These are phyloP conservation scores for Camelina sativa DNA, from an alignment of 345 rosid species.

Conservation along the genomic window DNA sequence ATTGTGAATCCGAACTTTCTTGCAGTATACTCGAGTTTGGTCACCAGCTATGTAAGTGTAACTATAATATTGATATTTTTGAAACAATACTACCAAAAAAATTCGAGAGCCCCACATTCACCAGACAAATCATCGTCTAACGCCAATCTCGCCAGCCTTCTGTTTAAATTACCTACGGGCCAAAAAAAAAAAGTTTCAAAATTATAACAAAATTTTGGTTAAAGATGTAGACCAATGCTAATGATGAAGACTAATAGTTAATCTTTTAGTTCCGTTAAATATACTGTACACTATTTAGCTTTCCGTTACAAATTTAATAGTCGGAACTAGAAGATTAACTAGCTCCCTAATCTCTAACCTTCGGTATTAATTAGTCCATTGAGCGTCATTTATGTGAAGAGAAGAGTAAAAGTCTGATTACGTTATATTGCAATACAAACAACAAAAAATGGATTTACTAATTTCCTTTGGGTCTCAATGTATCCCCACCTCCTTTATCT, in stretches of 20 bases:
- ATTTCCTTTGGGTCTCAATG: slow-evolving; percentile 12
- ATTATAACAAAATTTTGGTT: neutral
- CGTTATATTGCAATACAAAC: neutral
- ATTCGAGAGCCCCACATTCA: slow-evolving; percentile 31
- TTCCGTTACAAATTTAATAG: slow-evolving; percentile 6
- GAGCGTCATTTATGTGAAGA: slow-evolving; percentile 1
- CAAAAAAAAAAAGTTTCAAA: neutral
- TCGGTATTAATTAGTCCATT: neutral
- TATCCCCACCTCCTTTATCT: slow-evolving; percentile 36
- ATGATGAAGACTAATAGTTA: too few relatives aligned
- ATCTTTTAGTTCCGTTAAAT: too few relatives aligned
- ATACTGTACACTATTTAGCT: neutral
- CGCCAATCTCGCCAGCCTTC: slow-evolving; percentile 39
- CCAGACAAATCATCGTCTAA: slow-evolving; percentile 22
- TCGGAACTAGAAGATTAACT: neutral
- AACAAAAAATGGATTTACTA: neutral
- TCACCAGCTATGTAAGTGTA: slow-evolving; percentile 15
- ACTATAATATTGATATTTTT: neutral
- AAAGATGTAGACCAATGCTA: too few relatives aligned
- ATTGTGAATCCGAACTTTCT: slow-evolving; percentile 20
- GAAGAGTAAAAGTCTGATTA: slow-evolving; percentile 13
- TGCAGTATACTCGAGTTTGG: slow-evolving; percentile 11
- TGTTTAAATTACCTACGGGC: neutral
- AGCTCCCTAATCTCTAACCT: neutral
- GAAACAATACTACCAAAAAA: neutral